Percentiles rank a stretch among this genome's conserved stretches.
phyloP scores from a whole-genome alignment of 2,329 filamentous ascomycete species.

The Mycogone perniciosa region DNA sequence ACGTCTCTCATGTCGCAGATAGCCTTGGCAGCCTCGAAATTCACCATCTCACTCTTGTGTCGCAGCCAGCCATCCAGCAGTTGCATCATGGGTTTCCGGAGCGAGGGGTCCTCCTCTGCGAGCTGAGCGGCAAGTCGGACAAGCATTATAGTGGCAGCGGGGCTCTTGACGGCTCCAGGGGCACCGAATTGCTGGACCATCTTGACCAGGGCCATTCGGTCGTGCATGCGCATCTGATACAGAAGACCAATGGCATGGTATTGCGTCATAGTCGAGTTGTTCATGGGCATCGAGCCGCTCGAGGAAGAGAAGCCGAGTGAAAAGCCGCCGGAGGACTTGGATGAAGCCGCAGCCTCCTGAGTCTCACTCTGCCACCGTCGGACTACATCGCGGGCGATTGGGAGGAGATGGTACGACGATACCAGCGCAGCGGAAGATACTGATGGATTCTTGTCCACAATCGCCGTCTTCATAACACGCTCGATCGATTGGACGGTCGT shows the following conservation, averaged over 20 bases:
- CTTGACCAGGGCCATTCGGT: slow-evolving; percentile 97
- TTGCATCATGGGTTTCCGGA: slow-evolving; percentile 94
- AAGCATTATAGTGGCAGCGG: slow-evolving; percentile 84
- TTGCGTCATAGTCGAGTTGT: slow-evolving; percentile 95
- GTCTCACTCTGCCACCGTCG: slow-evolving; percentile 98
- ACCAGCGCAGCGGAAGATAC: slow-evolving; percentile 94
- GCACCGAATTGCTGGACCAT: slow-evolving; percentile 99
- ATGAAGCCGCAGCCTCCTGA: slow-evolving; percentile 86
- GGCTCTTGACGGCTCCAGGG: slow-evolving; percentile 88
- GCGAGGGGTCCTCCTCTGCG: slow-evolving; percentile 82
- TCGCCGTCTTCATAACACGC: slow-evolving; percentile 96
- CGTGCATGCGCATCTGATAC: slow-evolving; percentile 96
- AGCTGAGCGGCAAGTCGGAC: slow-evolving; percentile 89
- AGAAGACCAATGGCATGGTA: slow-evolving; percentile 96
- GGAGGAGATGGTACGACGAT: slow-evolving; percentile 95
- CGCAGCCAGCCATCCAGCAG: slow-evolving; percentile 93
- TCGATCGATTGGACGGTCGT: slow-evolving; percentile 97
- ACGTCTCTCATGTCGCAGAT: slow-evolving; percentile 94
- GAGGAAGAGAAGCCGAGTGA: slow-evolving; percentile 83
- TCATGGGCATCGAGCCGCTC: slow-evolving; percentile 67
- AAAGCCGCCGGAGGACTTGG: slow-evolving; percentile 84
- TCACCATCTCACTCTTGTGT: slow-evolving; percentile 99
- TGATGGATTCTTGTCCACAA: slow-evolving; percentile 97
- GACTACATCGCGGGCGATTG: slow-evolving; percentile 91
- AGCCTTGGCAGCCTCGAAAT: slow-evolving; percentile 97